phyloP scores from a whole-genome alignment of 1,139 yeast genomes.

The Zygoascus hellenicus region DNA sequence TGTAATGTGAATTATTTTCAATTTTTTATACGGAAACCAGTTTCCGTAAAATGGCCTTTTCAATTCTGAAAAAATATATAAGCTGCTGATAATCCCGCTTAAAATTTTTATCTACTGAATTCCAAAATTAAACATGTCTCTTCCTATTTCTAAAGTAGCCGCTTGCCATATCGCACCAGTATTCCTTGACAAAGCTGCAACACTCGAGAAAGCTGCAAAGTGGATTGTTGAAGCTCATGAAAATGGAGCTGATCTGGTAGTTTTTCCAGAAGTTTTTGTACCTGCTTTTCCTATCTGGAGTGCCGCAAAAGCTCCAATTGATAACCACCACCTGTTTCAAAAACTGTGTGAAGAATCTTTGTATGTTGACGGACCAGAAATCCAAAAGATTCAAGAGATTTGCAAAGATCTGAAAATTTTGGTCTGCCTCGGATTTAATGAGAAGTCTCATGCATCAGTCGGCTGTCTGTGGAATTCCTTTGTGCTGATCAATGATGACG shows the following conservation, averaged over 20 bases:
- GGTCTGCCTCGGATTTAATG: conserved; percentile 21
- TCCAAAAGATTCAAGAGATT: conserved; percentile 11
- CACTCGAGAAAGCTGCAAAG: conserved; percentile 17
- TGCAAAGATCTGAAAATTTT: conserved; percentile 17
- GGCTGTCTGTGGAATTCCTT: conserved; percentile 23
- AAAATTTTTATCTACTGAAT: too few species aligned
- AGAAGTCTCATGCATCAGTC: conserved; percentile 18
- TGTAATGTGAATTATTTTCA: too few species aligned
- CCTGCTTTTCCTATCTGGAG: conserved; percentile 30
- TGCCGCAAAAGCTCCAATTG: conserved; percentile 22
- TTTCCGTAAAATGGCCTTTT: too few species aligned
- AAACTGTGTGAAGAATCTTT: conserved; percentile 19
- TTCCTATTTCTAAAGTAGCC: conserved; percentile 20
- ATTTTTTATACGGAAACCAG: too few species aligned
- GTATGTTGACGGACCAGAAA: conserved; percentile 23
- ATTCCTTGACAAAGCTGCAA: conserved; percentile 22
- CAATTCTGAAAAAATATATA: too few species aligned
- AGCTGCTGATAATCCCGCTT: too few species aligned
- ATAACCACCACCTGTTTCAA: conserved; percentile 20
- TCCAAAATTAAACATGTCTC: conserved; percentile 10
- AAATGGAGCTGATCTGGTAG: conserved; percentile 27
- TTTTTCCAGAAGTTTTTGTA: conserved; percentile 27
- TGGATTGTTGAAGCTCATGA: conserved; percentile 21
- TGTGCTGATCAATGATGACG: conserved; percentile 20
- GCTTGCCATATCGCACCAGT: conserved; percentile 21